Conservation (phyloP, 352 stramenopile genomes). For the Pythium brachiatum region DNA sequence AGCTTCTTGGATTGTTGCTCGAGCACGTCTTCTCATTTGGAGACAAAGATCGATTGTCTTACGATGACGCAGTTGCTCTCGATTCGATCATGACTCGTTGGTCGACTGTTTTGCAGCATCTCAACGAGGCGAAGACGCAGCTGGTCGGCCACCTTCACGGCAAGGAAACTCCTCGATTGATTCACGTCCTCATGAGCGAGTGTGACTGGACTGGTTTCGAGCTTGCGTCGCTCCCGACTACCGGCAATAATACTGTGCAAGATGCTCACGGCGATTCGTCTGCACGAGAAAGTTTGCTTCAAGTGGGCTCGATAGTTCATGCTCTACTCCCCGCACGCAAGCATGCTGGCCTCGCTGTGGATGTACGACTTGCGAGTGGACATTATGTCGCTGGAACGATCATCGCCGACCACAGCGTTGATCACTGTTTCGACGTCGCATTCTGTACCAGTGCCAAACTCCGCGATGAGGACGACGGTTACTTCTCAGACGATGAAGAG, state of each 20-base stretch:
- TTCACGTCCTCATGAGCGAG: constrained; percentile 48
- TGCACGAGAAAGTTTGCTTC: constrained; percentile 26
- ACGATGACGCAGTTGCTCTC: constrained; percentile 41
- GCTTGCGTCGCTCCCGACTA: constrained; percentile 20
- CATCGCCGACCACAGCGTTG: constrained; percentile 33
- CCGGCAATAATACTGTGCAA: neutral
- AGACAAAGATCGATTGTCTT: constrained; percentile 52
- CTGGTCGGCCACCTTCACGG: constrained; percentile 59
- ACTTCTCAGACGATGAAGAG: constrained; percentile 42
- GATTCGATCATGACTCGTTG: constrained; percentile 53
- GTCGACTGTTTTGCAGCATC: constrained; percentile 42
- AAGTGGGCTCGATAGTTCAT: constrained; percentile 31
- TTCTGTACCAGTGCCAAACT: constrained; percentile 39
- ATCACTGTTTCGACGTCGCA: constrained; percentile 41
- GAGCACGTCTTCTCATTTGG: constrained; percentile 51
- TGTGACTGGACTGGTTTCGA: constrained; percentile 74
- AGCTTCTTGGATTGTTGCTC: constrained; percentile 57
- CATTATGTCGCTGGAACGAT: constrained; percentile 47
- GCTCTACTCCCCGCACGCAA: constrained; percentile 34
- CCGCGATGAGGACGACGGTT: constrained; percentile 35
- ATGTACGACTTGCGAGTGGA: constrained; percentile 32
- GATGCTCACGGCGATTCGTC: neutral
- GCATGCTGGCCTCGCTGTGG: constrained; percentile 44
- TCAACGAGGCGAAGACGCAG: constrained; percentile 60
- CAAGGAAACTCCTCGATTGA: constrained; percentile 54